Conservation (phyloP, 768 basidiomycete genomes). For the Terana coerulea region DNA sequence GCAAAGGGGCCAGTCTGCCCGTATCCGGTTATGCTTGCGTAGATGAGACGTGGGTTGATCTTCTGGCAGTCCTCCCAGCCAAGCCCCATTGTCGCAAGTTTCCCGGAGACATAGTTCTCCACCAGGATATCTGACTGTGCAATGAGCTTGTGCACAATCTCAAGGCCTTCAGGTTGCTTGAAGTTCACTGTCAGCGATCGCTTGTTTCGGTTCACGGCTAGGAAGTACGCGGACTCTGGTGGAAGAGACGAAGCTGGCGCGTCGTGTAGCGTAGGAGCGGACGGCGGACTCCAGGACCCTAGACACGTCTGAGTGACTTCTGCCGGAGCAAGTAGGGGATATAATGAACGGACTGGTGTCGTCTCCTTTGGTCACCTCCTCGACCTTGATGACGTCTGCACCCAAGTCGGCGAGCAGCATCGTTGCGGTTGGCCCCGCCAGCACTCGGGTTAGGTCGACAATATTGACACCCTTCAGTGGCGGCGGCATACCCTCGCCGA, state of each 20-base stretch:
- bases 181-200: constrained; percentile 88
- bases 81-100: constrained; percentile 79
- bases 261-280: constrained; percentile 35
- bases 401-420: constrained; percentile 90
- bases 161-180: constrained; percentile 72
- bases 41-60: constrained; percentile 79
- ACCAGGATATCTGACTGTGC: constrained; percentile 79
- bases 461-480: constrained; percentile 79
- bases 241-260: constrained; percentile 62
- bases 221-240: constrained; percentile 91
- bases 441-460: constrained; percentile 85
- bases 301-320: constrained; percentile 7
- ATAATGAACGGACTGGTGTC: constrained; percentile 66
- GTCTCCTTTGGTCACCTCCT: constrained; percentile 77
- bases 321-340: constrained; percentile 13
- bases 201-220: constrained; percentile 86
- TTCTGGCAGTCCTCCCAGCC: constrained; percentile 79
- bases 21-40: constrained; percentile 85
- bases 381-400: constrained; percentile 92
- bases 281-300: constrained; percentile 68
- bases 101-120: constrained; percentile 85
- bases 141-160: constrained; percentile 70
- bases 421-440: constrained; percentile 90
- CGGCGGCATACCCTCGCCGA: constrained; percentile 56
- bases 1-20: constrained; percentile 90